These are phyloP conservation scores for Silene coronaria DNA, from an alignment of 179 eudicot genomes.

Conservation along the genomic window DNA sequence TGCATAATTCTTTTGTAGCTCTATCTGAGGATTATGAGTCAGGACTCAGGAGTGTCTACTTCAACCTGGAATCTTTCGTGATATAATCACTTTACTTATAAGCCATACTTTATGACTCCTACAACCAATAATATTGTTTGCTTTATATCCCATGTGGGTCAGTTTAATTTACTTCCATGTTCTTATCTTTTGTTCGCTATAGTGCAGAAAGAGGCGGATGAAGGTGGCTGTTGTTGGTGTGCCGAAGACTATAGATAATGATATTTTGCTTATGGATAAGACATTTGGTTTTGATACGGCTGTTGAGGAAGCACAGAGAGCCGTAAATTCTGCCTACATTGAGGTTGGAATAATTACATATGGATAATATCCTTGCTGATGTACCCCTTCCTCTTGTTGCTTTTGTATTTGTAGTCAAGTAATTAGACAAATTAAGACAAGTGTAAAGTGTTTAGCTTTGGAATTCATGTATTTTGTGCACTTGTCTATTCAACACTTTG, in stretches of 20 bases:
- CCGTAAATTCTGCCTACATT: slow-evolving; percentile 93
- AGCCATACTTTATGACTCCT: slow-evolving; percentile 4
- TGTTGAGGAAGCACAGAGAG: slow-evolving; percentile 98
- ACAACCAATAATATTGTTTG: neutral
- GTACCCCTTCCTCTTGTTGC: neutral
- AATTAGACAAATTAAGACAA: neutral
- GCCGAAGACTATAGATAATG: slow-evolving; percentile 97
- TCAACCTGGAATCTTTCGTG: neutral
- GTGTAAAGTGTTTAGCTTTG: neutral
- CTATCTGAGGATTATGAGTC: neutral
- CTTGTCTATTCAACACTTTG: neutral
- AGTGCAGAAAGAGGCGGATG: slow-evolving; percentile 82
- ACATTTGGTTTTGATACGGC: slow-evolving; percentile 99
- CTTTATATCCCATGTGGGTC: neutral
- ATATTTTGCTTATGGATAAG: slow-evolving; percentile 94
- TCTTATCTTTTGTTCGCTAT: slow-evolving; percentile 11
- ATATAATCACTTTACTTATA: neutral
- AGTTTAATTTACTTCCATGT: slow-evolving; percentile 3
- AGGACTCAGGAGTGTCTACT: neutral
- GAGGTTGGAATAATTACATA: slow-evolving; percentile 47
- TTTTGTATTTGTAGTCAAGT: neutral
- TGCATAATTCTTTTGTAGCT: neutral
- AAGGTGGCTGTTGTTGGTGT: slow-evolving; percentile 93
- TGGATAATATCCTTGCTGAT: slow-evolving; percentile 7
- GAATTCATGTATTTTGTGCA: neutral